These are phyloP conservation scores for Gelatoporia subvermispora DNA, from an alignment of 768 basidiomycete species.

Conservation along the genomic window DNA sequence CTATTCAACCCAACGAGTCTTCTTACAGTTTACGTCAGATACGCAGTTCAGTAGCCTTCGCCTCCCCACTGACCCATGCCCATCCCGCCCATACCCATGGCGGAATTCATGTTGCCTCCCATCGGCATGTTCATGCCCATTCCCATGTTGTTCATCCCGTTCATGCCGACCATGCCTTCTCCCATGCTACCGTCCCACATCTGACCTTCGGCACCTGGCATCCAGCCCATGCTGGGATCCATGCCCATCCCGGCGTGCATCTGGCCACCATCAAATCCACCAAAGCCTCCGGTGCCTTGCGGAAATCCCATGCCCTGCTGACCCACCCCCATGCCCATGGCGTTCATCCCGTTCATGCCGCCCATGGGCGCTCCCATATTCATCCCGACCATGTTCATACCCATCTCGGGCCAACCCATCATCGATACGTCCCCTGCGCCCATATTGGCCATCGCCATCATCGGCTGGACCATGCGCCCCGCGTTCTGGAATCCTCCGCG, in stretches of 20 bases:
- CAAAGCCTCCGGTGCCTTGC: constrained; percentile 19
- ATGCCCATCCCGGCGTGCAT: constrained; percentile 19
- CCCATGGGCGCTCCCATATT: constrained; percentile 17
- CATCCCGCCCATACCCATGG: constrained; percentile 16
- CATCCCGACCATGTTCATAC: constrained; percentile 27
- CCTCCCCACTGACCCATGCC: constrained; percentile 38
- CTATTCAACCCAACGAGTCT: too few species aligned
- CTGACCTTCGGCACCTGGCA: constrained; percentile 28
- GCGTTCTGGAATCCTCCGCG: constrained; percentile 16
- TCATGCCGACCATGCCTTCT: constrained; percentile 42
- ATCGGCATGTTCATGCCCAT: constrained; percentile 17
- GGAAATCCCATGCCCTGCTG: constrained; percentile 8
- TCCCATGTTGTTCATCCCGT: constrained; percentile 23
- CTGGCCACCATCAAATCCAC: constrained; percentile 19
- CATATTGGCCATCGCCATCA: constrained; percentile 36
- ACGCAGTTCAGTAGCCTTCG: constrained; percentile 20
- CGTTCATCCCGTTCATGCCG: constrained; percentile 30
- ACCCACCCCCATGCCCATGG: constrained; percentile 28
- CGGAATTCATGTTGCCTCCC: constrained; percentile 8
- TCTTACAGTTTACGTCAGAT: too few species aligned
- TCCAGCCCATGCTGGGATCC: constrained; percentile 27
- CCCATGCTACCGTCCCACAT: constrained; percentile 36
- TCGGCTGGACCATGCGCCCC: constrained; percentile 14
- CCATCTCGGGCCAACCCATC: constrained; percentile 18
- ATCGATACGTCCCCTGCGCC: constrained; percentile 26